Percentiles rank a stretch among this genome's conserved stretches.
These are phyloP conservation scores for Myxozyma neotropica DNA, from an alignment of 805 yeast genomes.

Conservation along the genomic window DNA sequence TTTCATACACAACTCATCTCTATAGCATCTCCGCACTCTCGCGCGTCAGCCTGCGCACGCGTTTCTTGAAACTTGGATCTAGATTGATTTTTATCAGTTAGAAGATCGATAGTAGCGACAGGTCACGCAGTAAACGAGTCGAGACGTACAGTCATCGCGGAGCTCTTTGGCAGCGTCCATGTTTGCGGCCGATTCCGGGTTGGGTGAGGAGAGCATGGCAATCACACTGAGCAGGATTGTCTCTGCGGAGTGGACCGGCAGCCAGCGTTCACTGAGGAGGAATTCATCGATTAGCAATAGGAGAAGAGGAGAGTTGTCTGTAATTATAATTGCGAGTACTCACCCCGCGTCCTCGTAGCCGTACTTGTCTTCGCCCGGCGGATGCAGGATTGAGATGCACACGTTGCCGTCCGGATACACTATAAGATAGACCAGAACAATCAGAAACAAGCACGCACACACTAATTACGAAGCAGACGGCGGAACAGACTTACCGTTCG, in stretches of 20 bases:
- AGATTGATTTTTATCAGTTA: background rate
- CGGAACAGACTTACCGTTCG: constrained; percentile 62
- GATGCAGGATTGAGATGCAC: constrained; percentile 81
- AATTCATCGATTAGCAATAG: background rate
- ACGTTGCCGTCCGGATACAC: constrained; percentile 84
- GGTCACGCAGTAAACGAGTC: background rate
- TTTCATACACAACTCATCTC: too few species aligned
- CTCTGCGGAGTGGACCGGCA: constrained; percentile 87
- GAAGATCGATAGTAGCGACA: background rate
- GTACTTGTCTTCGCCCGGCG: constrained; percentile 88
- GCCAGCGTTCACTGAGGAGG: constrained; percentile 70
- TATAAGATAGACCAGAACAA: too few species aligned
- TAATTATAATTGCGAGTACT: background rate
- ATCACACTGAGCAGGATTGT: constrained; percentile 79
- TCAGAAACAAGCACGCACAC: too few species aligned
- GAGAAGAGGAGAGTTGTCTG: background rate
- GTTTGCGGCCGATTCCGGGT: constrained; percentile 91
- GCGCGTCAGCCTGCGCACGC: constrained; percentile 59
- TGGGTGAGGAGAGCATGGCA: constrained; percentile 87
- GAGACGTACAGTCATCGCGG: constrained; percentile 58
- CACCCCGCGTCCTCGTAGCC: constrained; percentile 76
- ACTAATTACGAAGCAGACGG: too few species aligned
- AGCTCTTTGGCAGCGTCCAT: constrained; percentile 90
- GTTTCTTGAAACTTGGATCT: constrained; percentile 59
- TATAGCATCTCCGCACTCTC: constrained; percentile 33